Evolutionary conservation across 2,329 filamentous ascomycete genomes (phyloP).

Genomic region (Aspergillus neoniger): DNA sequence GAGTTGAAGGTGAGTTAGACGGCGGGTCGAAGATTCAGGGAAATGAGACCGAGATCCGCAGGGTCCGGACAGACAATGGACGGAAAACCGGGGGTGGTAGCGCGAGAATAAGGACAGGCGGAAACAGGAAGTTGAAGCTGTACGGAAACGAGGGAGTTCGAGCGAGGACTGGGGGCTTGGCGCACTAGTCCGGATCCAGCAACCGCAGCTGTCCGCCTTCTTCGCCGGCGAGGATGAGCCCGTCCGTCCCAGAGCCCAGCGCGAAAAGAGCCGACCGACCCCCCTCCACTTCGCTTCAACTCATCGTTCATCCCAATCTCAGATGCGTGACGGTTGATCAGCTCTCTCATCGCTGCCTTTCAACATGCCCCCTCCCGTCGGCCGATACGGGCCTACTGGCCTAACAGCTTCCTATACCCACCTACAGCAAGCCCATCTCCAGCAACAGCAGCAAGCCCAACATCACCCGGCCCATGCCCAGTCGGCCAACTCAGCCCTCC

Average conservation of each 20-base stretch:
- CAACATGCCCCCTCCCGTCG: constrained; percentile 60
- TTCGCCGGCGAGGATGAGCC: constrained; percentile 8
- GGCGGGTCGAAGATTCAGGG: constrained; percentile 12
- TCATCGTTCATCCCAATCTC: constrained; percentile 14
- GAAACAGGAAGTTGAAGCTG: constrained; percentile 26
- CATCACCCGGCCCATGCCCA: constrained; percentile 48
- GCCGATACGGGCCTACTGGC: constrained; percentile 60
- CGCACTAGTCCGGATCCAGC: constrained; percentile 37
- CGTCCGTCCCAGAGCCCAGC: constrained; percentile 15
- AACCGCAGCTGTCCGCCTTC: constrained; percentile 31
- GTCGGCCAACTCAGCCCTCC: constrained; percentile 51
- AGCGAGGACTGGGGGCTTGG: constrained; percentile 28
- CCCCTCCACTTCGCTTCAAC: constrained; percentile 13
- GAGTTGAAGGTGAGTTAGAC: background rate
- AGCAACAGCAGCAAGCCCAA: constrained; percentile 44
- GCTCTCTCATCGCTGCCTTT: constrained; percentile 13
- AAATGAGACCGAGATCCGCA: constrained; percentile 15
- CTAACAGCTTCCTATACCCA: constrained; percentile 62
- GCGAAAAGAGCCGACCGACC: constrained; percentile 23
- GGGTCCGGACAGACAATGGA: constrained; percentile 18
- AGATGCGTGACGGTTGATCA: constrained; percentile 20
- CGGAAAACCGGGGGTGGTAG: constrained; percentile 3
- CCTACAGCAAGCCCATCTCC: constrained; percentile 53
- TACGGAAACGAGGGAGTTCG: constrained; percentile 9
- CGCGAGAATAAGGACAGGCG: constrained; percentile 4